Conservation (phyloP, 2,329 filamentous ascomycete species). For the Lecanicillium sp. region DNA sequence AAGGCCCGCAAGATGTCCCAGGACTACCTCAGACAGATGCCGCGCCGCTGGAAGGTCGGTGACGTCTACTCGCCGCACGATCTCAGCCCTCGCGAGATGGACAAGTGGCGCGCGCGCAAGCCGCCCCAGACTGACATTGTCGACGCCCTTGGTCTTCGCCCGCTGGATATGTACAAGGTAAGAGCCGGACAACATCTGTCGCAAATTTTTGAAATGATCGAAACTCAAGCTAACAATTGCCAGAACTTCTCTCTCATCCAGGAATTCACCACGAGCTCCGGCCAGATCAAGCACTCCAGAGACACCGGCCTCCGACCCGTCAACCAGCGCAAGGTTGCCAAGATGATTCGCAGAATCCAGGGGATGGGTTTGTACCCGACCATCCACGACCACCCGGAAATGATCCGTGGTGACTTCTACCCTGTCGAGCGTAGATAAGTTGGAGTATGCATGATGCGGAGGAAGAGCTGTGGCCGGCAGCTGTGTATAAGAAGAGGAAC, state of each 20-base stretch:
- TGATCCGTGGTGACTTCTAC: slow-evolving; percentile 47
- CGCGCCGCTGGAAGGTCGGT: slow-evolving; percentile 66
- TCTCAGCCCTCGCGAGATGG: slow-evolving; percentile 68
- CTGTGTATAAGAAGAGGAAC: slow-evolving; percentile 5
- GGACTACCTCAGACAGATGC: slow-evolving; percentile 57
- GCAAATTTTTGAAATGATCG: too few species aligned
- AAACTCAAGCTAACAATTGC: slow-evolving; percentile 3
- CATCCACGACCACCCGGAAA: slow-evolving; percentile 81
- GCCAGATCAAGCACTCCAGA: slow-evolving; percentile 71
- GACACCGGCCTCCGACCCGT: slow-evolving; percentile 76
- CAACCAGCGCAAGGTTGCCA: slow-evolving; percentile 90
- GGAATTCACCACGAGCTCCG: slow-evolving; percentile 79
- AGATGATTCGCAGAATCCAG: slow-evolving; percentile 82
- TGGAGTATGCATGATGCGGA: neutral
- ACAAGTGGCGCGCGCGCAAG: slow-evolving; percentile 64
- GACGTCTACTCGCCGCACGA: slow-evolving; percentile 92
- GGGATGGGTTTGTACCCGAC: slow-evolving; percentile 89
- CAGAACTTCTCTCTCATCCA: slow-evolving; percentile 91
- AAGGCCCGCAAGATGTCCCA: slow-evolving; percentile 35
- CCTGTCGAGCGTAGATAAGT: slow-evolving; percentile 4
- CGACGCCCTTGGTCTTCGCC: slow-evolving; percentile 73
- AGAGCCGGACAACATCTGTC: too few species aligned
- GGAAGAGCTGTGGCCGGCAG: neutral
- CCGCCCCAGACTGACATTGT: slow-evolving; percentile 65
- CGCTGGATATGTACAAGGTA: slow-evolving; percentile 83